A percentile compares a stretch with the other conserved stretches of the same genome.
Evolutionary conservation across 164 flowering plant genomes (phyloP).

Genomic region (Tetracentron sinense): DNA sequence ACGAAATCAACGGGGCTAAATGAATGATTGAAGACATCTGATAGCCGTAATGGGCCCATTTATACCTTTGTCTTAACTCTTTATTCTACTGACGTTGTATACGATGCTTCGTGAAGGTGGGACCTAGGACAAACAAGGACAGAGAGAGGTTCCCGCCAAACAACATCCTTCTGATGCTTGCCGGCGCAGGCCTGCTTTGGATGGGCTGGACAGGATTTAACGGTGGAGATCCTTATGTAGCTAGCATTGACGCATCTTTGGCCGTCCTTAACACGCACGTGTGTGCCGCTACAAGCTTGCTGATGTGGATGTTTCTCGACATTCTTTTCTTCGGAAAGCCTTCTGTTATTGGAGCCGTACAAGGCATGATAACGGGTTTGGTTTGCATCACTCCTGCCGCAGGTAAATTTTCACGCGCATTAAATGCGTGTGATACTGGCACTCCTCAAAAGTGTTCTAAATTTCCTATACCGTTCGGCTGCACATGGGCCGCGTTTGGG

Average conservation of each 20-base stretch:
- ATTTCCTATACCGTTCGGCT: too few relatives aligned
- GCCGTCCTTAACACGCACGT: constrained; percentile 53
- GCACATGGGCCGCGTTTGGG: too few relatives aligned
- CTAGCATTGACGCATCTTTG: constrained; percentile 37
- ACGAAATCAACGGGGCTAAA: too few relatives aligned
- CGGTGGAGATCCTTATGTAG: constrained; percentile 49
- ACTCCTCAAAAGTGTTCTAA: too few relatives aligned
- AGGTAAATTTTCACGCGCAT: too few relatives aligned
- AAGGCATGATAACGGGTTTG: constrained; percentile 44
- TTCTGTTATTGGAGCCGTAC: constrained; percentile 43
- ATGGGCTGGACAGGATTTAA: constrained; percentile 61
- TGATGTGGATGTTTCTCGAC: constrained; percentile 44
- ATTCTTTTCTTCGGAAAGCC: constrained; percentile 47
- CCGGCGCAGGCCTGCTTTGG: constrained; percentile 52
- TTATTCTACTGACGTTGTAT: background rate
- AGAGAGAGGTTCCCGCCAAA: constrained; percentile 45
- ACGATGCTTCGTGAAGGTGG: constrained; percentile 27
- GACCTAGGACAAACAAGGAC: constrained; percentile 40
- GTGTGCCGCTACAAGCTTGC: constrained; percentile 47
- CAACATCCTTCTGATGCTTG: constrained; percentile 46
- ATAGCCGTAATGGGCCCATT: background rate
- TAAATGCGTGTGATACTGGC: too few relatives aligned
- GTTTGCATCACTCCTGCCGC: constrained; percentile 56
- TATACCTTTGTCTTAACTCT: background rate
- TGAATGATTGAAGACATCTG: background rate